Evolutionary conservation across 306 rosid species (phyloP).

Genomic region (Nissolia schottii): DNA sequence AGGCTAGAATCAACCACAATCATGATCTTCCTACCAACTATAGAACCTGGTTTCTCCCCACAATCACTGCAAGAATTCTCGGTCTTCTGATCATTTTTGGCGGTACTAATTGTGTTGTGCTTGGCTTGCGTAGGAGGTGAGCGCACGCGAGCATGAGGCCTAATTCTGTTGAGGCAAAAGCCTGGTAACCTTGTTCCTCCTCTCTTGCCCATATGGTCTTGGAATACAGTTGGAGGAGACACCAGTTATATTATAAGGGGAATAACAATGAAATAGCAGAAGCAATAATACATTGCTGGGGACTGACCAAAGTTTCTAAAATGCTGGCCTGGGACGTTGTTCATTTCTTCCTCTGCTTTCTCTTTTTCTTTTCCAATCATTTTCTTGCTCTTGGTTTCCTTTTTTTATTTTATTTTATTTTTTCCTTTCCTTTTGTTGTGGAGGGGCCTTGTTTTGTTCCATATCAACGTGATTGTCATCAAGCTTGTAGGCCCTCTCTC

Average conservation of each 20-base stretch:
- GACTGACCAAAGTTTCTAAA: slow-evolving; percentile 27
- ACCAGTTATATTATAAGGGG: slow-evolving; percentile 33
- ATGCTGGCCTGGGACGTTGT: slow-evolving; percentile 38
- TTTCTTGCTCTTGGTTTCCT: slow-evolving; percentile 38
- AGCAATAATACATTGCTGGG: slow-evolving; percentile 12
- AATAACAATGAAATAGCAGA: slow-evolving; percentile 21
- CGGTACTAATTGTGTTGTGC: slow-evolving; percentile 14
- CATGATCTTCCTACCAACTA: slow-evolving; percentile 68
- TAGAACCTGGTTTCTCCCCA: slow-evolving; percentile 31
- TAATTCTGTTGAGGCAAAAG: slow-evolving; percentile 79
- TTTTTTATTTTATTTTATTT: slow-evolving; percentile 23
- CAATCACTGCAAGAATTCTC: slow-evolving; percentile 17
- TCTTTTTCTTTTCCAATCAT: slow-evolving; percentile 34
- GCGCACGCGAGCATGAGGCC: slow-evolving; percentile 82
- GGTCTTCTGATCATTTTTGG: slow-evolving; percentile 16
- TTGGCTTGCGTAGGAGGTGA: slow-evolving; percentile 63
- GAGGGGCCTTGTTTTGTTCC: slow-evolving; percentile 43
- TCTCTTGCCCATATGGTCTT: slow-evolving; percentile 74
- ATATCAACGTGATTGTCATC: slow-evolving; percentile 72
- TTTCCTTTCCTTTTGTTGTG: slow-evolving; percentile 17
- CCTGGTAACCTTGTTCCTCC: slow-evolving; percentile 66
- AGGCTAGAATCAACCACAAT: slow-evolving; percentile 87
- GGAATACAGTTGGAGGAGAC: slow-evolving; percentile 5
- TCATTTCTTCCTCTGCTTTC: slow-evolving; percentile 37
- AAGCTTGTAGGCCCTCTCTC: slow-evolving; percentile 59